Percentiles rank a stretch among this genome's conserved stretches.
phyloP scores from a whole-genome alignment of 805 yeast genomes.

The Pichia kluyveri region DNA sequence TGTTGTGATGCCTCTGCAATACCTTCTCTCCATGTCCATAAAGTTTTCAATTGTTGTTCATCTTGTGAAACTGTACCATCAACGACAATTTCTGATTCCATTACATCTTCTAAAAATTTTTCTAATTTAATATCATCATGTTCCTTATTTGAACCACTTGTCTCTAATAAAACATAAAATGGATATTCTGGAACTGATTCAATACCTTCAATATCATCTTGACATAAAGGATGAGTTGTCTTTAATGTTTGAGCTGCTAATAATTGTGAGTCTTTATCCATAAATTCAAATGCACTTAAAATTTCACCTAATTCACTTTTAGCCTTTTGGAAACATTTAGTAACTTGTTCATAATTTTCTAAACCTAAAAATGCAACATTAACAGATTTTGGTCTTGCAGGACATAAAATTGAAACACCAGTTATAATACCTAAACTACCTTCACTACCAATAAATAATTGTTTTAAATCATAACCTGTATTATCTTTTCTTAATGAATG shows the following conservation, averaged over 20 bases:
- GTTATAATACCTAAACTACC: conserved; percentile 90
- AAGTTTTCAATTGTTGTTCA: conserved; percentile 69
- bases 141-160: conserved; percentile 89
- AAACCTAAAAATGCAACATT: conserved; percentile 87
- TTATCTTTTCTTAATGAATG: conserved; percentile 87
- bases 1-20: conserved; percentile 82
- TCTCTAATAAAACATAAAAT: conserved; percentile 86
- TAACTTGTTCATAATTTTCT: conserved; percentile 75
- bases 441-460: conserved; percentile 87
- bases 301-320: conserved; percentile 74
- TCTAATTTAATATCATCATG: conserved; percentile 92
- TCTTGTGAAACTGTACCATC: conserved; percentile 97
- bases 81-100: conserved; percentile 76
- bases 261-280: conserved; percentile 67
- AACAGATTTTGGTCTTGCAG: conserved; percentile 75
- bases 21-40: conserved; percentile 96
- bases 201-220: conserved; percentile 46
- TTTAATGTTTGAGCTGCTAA: conserved; percentile 56
- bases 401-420: conserved; percentile 83
- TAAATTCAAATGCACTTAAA: conserved; percentile 86
- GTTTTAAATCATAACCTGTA: conserved; percentile 91
- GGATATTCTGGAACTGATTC: conserved; percentile 49
- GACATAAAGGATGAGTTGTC: conserved; percentile 57
- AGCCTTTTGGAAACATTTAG: conserved; percentile 69
- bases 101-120: conserved; percentile 67